phyloP scores from a whole-genome alignment of 371 early-diverging fungal genomes.

The Coemansia linderi region DNA sequence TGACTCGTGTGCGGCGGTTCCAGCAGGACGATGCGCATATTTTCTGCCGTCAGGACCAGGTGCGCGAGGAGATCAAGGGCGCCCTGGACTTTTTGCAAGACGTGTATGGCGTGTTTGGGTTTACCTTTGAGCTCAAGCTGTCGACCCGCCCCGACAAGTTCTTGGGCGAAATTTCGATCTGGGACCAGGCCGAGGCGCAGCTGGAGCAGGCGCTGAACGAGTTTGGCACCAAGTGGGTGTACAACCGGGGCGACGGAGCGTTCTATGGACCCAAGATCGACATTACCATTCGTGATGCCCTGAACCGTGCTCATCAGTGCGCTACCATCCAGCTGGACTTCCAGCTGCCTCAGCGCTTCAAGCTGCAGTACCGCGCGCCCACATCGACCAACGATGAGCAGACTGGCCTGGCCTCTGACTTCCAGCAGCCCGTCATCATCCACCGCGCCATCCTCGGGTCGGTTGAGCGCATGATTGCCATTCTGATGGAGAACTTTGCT shows the following conservation, averaged over 20 bases:
- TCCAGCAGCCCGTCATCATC: conserved; percentile 95
- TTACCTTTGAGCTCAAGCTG: conserved; percentile 79
- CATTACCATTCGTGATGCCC: conserved; percentile 94
- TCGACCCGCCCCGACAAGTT: conserved; percentile 98
- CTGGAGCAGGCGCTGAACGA: conserved; percentile 79
- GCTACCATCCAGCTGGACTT: conserved; percentile 95
- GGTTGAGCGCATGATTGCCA: conserved; percentile 98
- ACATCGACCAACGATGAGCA: conserved; percentile 54
- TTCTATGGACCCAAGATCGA: conserved; percentile 99
- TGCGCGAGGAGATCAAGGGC: conserved; percentile 50
- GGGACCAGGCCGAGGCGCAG: conserved; percentile 88
- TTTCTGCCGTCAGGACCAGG: conserved; percentile 90
- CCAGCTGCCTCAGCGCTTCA: conserved; percentile 68
- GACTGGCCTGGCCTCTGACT: conserved; percentile 43
- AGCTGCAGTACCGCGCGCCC: conserved; percentile 83
- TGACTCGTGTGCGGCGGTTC: conserved; percentile 99
- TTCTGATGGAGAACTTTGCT: conserved; percentile 94
- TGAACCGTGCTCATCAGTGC: conserved; percentile 93
- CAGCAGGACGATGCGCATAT: conserved; percentile 99
- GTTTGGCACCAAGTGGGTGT: conserved; percentile 78
- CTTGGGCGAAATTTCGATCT: conserved; percentile 88
- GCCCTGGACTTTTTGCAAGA: conserved; percentile 23
- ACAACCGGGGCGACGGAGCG: conserved; percentile 99
- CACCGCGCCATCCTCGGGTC: conserved; percentile 99
- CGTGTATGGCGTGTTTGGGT: conserved; percentile 49